Evolutionary conservation across 306 rosid species (phyloP).

Genomic region (Hylodesmum podocarpum): DNA sequence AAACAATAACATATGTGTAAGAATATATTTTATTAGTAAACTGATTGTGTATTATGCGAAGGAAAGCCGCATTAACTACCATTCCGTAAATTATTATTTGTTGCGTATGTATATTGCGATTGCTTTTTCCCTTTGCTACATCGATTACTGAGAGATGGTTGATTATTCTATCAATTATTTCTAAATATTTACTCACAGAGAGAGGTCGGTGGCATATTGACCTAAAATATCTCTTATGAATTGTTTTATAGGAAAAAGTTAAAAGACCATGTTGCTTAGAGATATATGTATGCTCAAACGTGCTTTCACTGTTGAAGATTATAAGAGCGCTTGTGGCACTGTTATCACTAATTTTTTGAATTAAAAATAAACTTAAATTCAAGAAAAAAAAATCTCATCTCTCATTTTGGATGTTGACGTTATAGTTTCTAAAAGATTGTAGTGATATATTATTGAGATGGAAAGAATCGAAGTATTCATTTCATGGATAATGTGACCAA

Average conservation of each 20-base stretch:
- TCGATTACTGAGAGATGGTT: not conserved
- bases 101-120: not conserved
- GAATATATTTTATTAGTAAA: too few species aligned
- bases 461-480: not conserved
- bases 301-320: not conserved
- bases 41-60: too few species aligned
- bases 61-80: too few species aligned
- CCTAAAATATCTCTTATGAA: not conserved
- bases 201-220: not conserved
- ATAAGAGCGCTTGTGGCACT: not conserved
- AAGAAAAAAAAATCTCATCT: too few species aligned
- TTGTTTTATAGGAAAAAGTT: not conserved
- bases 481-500: not conserved
- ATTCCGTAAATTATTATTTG: not conserved
- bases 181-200: not conserved
- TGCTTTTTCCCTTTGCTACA: not conserved
- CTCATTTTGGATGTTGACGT: not conserved
- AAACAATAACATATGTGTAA: too few species aligned
- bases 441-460: not conserved
- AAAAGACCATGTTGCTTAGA: not conserved
- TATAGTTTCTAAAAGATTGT: not conserved
- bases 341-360: too few species aligned
- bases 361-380: too few species aligned
- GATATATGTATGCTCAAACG: not conserved
- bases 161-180: not conserved